A percentile compares a stretch with the other conserved stretches of the same genome.
Evolutionary conservation across 164 flowering plant genomes (phyloP).

Genomic region (Aristolochia californica): DNA sequence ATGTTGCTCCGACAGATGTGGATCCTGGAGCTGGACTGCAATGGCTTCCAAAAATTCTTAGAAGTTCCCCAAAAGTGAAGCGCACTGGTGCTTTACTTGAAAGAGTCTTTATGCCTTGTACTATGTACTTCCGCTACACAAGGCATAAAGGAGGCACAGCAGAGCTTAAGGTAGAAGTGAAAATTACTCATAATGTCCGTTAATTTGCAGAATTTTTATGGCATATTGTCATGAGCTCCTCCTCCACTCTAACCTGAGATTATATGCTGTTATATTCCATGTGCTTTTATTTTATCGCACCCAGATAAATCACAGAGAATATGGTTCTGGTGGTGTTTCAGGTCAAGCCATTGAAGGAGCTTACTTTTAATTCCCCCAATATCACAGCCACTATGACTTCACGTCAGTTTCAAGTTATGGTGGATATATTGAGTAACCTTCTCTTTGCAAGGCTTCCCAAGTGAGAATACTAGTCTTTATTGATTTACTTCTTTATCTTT

Average conservation of each 20-base stretch:
- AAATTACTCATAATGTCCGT: not conserved
- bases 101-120: slow-evolving; percentile 97
- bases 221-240: not conserved
- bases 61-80: slow-evolving; percentile 89
- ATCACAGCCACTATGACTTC: slow-evolving; percentile 85
- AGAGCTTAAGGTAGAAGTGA: slow-evolving; percentile 66
- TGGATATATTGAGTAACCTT: slow-evolving; percentile 76
- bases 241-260: too few relatives aligned
- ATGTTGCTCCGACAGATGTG: slow-evolving; percentile 99
- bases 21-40: slow-evolving; percentile 99
- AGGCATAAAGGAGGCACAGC: slow-evolving; percentile 98
- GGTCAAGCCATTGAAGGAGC: slow-evolving; percentile 87
- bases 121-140: slow-evolving; percentile 94
- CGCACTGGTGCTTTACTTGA: slow-evolving; percentile 99
- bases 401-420: slow-evolving; percentile 89
- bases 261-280: too few relatives aligned
- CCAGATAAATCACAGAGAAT: not conserved
- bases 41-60: slow-evolving; percentile 94
- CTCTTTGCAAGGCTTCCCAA: slow-evolving; percentile 82
- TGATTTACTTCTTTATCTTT: slow-evolving; percentile 9
- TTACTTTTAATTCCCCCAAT: slow-evolving; percentile 67
- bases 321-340: slow-evolving; percentile 21
- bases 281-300: not conserved
- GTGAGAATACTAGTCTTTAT: slow-evolving; percentile 37
- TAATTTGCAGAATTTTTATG: not conserved